Percentiles rank a stretch among this genome's conserved stretches.
phyloP scores from a whole-genome alignment of 208 protist genomes.

The Acanthamoeba sp. region DNA sequence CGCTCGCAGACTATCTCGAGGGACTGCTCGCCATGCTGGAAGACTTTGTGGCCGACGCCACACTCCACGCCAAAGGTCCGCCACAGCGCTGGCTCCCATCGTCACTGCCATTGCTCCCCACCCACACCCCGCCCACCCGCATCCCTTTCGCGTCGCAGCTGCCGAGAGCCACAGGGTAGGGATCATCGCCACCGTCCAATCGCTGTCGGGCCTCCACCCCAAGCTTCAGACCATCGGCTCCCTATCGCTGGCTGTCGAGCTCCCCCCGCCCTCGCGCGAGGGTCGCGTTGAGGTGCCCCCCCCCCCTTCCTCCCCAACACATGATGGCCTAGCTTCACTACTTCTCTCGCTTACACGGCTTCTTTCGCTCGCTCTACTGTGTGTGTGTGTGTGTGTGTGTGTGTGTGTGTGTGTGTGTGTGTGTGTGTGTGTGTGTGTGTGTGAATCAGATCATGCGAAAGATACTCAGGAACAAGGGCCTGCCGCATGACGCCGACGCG shows the following conservation, averaged over 20 bases:
- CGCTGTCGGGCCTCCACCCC: conserved; percentile 42
- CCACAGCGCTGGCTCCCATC: too few relatives aligned
- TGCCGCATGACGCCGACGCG: background rate
- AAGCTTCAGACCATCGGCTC: conserved; percentile 72
- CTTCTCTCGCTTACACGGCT: too few relatives aligned
- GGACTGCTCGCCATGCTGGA: conserved; percentile 1
- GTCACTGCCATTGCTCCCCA: too few relatives aligned
- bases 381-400: too few relatives aligned
- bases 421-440: background rate
- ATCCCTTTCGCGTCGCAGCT: too few relatives aligned
- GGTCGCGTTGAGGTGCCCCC: conserved; percentile 2
- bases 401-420: too few relatives aligned
- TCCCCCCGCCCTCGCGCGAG: conserved; percentile 42
- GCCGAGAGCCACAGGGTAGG: background rate
- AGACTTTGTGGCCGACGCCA: background rate
- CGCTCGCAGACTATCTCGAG: background rate
- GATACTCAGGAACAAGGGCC: background rate
- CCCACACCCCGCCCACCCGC: too few relatives aligned
- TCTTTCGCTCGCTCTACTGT: too few relatives aligned
- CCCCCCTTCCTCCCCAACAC: too few relatives aligned
- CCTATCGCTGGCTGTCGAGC: conserved; percentile 64
- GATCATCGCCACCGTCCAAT: conserved; percentile 57
- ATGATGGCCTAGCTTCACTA: too few relatives aligned
- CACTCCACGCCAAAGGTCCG: conserved; percentile 18
- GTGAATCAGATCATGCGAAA: conserved; percentile 32